Percentiles rank a stretch among this genome's conserved stretches.
Evolutionary conservation across 2,329 filamentous ascomycete genomes (phyloP).

Genomic region (Raffaelea arxii): DNA sequence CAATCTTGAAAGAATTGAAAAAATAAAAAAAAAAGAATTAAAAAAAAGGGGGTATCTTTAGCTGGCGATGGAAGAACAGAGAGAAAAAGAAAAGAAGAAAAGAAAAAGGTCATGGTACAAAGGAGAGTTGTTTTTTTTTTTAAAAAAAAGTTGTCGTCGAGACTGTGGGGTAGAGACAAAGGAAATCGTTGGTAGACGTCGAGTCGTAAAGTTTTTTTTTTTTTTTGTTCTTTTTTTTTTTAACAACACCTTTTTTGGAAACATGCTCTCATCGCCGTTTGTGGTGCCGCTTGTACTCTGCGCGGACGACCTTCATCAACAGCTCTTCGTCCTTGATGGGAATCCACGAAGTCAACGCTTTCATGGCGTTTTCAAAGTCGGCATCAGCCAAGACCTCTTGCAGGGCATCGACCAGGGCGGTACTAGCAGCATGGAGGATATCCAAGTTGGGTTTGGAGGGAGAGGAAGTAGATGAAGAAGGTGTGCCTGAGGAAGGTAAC

Average conservation of each 20-base stretch:
- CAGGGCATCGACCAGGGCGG: slow-evolving; percentile 83
- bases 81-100: neutral
- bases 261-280: slow-evolving; percentile 26
- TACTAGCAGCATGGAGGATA: slow-evolving; percentile 79
- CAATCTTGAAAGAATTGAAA: neutral
- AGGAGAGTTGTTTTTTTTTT: no score
- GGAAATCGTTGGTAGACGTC: no score
- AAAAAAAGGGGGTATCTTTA: neutral
- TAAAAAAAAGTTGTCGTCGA: no score
- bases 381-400: slow-evolving; percentile 80
- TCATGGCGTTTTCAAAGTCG: slow-evolving; percentile 98
- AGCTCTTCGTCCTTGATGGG: slow-evolving; percentile 90
- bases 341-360: slow-evolving; percentile 86
- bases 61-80: slow-evolving; percentile 1
- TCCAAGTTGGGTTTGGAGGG: slow-evolving; percentile 42
- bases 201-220: no score
- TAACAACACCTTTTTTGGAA: no score
- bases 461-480: neutral
- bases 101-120: slow-evolving; percentile 3
- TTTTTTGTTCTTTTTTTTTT: no score
- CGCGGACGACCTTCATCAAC: slow-evolving; percentile 79
- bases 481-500: neutral
- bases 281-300: slow-evolving; percentile 68
- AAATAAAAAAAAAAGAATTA: neutral
- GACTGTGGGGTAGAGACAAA: no score